phyloP scores from a whole-genome alignment of 2,329 filamentous ascomycete genomes.

The Didymella arachidicola region DNA sequence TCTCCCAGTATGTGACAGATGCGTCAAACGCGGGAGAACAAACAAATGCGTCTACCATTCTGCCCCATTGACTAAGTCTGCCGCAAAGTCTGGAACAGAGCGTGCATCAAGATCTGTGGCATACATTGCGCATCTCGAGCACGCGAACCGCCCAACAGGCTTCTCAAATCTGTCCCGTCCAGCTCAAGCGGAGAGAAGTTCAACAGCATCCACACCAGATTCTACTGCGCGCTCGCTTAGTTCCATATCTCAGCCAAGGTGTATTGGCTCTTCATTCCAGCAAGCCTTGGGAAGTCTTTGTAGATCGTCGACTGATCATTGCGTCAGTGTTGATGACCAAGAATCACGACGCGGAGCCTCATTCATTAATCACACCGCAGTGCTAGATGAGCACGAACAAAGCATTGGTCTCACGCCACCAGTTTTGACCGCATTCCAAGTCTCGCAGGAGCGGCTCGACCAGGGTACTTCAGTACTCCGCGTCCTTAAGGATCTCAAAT shows the following conservation, averaged over 20 bases:
- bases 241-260: neutral
- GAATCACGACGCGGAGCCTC: slow-evolving; percentile 24
- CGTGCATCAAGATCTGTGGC: neutral
- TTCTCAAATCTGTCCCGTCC: neutral
- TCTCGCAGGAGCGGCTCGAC: slow-evolving; percentile 37
- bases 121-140: slow-evolving; percentile 11
- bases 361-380: slow-evolving; percentile 38
- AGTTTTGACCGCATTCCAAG: slow-evolving; percentile 3
- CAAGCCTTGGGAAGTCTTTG: neutral
- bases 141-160: neutral
- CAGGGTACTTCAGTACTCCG: slow-evolving; percentile 39
- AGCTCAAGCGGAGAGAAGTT: neutral
- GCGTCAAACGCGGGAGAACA: slow-evolving; percentile 36
- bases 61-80: slow-evolving; percentile 43
- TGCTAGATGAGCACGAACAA: slow-evolving; percentile 40
- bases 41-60: slow-evolving; percentile 49
- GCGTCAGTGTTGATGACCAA: slow-evolving; percentile 17
- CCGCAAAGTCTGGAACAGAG: slow-evolving; percentile 6
- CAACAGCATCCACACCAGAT: neutral
- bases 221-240: neutral
- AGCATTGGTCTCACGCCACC: slow-evolving; percentile 36
- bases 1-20: slow-evolving; percentile 46
- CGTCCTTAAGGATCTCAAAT: slow-evolving; percentile 37
- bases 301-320: neutral
- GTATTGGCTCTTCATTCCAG: neutral